Evolutionary conservation across 352 stramenopile genomes (phyloP), one percentile per base, ranked within the genome.

Genomic region (Aphanomyces euteiches): DNA sequence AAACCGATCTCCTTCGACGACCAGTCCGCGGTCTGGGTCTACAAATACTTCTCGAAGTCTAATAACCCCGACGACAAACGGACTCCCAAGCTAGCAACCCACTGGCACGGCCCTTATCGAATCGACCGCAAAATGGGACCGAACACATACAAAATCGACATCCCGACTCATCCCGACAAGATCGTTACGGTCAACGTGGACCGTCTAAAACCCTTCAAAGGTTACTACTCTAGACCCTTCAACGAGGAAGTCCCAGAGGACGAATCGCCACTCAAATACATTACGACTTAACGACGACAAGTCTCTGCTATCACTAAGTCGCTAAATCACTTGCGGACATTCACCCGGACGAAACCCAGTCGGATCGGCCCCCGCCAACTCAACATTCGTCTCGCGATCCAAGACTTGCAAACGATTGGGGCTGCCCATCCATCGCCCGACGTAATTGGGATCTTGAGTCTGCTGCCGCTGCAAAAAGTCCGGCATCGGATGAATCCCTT

Each of bases 101-200:
- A 58, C n/a, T 58, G 50, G 50, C 50, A 58, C 37, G 7, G n/a
- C 2, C 8, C 50, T 1, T 58, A 21, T 19, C n/a, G 50, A 2
- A 19, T 58, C 50, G 50, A 58, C 1, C 50, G 50, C 8, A 58
- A 58, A 34, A 58, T 34, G 2, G 50, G 50, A 21, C 50, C 50
- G 1, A 58, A 58, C 50, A 58, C 50, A 3, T 58, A 58, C 50
- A 58, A 58, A 1, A 58, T 58, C n/a, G 50, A 10, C 50, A 58
- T 53, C 13, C 13, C 45, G n/a, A 53, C 45, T 15, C 50, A 58
- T 3, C 50, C 8, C 0, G 50, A 58, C 50, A 58, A 21, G 50
- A 58, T 58, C 8, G n/a, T 58, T 13, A 58, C 50, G n/a, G n/a
- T 58, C 50, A 58, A 58, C n/a, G 50, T 58, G 7, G 50, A 58